Evolutionary conservation across 2,329 filamentous ascomycete genomes (phyloP), one percentile per base, ranked within the genome.

Genomic region (Colletotrichum tofieldiae): DNA sequence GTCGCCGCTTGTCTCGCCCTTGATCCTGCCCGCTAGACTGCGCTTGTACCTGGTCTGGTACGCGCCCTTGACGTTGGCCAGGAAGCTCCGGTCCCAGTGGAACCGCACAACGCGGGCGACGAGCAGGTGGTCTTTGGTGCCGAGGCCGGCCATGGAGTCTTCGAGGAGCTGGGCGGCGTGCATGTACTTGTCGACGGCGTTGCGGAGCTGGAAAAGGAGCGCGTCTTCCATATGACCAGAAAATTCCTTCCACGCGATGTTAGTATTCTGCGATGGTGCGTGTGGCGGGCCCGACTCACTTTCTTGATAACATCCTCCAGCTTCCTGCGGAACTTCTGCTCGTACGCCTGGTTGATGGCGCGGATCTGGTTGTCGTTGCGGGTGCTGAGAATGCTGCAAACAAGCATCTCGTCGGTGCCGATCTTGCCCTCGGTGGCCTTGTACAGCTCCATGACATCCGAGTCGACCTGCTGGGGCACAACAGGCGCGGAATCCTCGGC

Each of bases 171-270:
- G 84, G 0, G 95, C 96, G 77, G 97, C 95, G 75, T 94, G 92
- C 87, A 94, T 93, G 71, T 94, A 94, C 75, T 93, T 94, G 82
- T 98, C 94, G 7, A 89, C 85, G 3, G 93, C 96, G 16, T 92
- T 87, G 14, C 89, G 88, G n/a, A 98, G 85, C 81, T 98, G 94
- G 79, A 91, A 91, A 35, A 96, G 83, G 0, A 98, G 88, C 0
- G 94, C 94, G 20, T 94, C 90, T 80, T 95, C 87, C 95, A 98
- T 98, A 80, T 98, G 96, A 0, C 96, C 96, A 0, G 92, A 93
- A 82, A 98, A 98, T 78, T 96, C 91, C 84, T 92, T 72, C 11
- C 71, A 5, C 39, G 39, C 18, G 26, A 23, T 23, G 39, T 54
- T 45, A 47, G 35, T 14, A 51, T 54, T 35, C 62, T 39, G 12